phyloP scores from a whole-genome alignment of 164 flowering plant species.

The Protea cynaroides region DNA sequence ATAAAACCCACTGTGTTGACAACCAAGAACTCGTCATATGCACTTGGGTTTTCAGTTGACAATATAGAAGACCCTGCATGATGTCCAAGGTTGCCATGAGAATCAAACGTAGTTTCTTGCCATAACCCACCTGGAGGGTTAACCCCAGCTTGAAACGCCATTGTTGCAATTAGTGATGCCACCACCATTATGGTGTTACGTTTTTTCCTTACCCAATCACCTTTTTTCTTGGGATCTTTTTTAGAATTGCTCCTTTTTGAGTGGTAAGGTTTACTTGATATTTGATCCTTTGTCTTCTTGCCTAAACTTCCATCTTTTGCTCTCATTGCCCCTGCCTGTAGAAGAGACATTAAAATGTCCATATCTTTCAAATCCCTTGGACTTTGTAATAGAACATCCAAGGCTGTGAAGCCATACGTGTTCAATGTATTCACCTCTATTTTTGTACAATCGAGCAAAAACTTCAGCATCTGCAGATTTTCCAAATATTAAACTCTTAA shows the following conservation, averaged over 20 bases:
- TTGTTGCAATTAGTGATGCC: too few relatives aligned
- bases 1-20: constrained; percentile 19
- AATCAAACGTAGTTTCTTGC: too few relatives aligned
- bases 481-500: too few relatives aligned
- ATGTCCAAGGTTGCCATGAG: too few relatives aligned
- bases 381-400: constrained; percentile 11
- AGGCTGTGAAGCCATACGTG: constrained; percentile 11
- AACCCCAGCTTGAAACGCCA: constrained; percentile 21
- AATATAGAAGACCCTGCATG: constrained; percentile 11
- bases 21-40: constrained; percentile 2
- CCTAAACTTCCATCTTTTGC: background rate
- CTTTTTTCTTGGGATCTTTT: background rate
- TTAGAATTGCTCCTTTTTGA: background rate
- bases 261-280: too few relatives aligned
- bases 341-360: constrained; percentile 9
- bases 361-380: constrained; percentile 12
- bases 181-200: constrained; percentile 7
- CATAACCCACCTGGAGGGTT: constrained; percentile 20
- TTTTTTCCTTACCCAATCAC: constrained; percentile 9
- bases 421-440: constrained; percentile 14
- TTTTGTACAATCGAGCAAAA: too few relatives aligned
- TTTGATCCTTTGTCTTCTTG: too few relatives aligned
- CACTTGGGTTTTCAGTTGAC: constrained; percentile 4
- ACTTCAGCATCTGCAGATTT: too few relatives aligned
- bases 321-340: background rate